phyloP scores from a whole-genome alignment of 805 yeast genomes.

The Kazachstania kunashirensis region DNA sequence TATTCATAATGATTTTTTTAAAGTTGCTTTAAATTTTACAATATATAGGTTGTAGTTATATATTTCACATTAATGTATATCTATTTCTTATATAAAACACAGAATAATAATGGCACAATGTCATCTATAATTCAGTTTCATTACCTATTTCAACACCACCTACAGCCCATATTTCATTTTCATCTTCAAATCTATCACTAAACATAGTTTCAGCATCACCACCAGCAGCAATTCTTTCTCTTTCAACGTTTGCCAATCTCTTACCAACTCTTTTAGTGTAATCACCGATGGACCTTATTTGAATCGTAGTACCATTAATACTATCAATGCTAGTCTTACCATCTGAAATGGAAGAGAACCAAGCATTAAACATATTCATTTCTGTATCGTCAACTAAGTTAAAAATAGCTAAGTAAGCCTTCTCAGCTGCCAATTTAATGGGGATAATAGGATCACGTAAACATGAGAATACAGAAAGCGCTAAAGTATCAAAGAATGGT shows the following conservation, averaged over 20 bases:
- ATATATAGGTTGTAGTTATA: background rate
- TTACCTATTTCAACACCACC: slow-evolving; percentile 50
- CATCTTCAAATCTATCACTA: slow-evolving; percentile 81
- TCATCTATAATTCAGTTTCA: no score
- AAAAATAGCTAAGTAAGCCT: slow-evolving; percentile 68
- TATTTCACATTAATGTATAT: background rate
- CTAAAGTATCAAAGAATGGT: slow-evolving; percentile 47
- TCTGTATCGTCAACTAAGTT: slow-evolving; percentile 58
- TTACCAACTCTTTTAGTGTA: slow-evolving; percentile 85
- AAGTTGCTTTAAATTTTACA: background rate
- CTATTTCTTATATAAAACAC: background rate
- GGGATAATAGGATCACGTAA: slow-evolving; percentile 87
- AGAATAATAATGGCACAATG: no score
- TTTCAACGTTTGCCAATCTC: slow-evolving; percentile 75
- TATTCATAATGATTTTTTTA: no score
- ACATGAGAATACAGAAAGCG: slow-evolving; percentile 68
- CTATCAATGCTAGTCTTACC: slow-evolving; percentile 24
- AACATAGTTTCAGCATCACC: slow-evolving; percentile 82
- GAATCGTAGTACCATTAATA: slow-evolving; percentile 41
- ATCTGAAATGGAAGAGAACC: slow-evolving; percentile 45
- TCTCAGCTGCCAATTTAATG: slow-evolving; percentile 87
- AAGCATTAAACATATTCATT: slow-evolving; percentile 43
- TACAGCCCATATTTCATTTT: slow-evolving; percentile 78
- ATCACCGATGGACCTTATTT: slow-evolving; percentile 70
- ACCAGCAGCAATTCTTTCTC: slow-evolving; percentile 81